Conservation (phyloP, 805 yeast genomes). For the Candida ficus region DNA sequence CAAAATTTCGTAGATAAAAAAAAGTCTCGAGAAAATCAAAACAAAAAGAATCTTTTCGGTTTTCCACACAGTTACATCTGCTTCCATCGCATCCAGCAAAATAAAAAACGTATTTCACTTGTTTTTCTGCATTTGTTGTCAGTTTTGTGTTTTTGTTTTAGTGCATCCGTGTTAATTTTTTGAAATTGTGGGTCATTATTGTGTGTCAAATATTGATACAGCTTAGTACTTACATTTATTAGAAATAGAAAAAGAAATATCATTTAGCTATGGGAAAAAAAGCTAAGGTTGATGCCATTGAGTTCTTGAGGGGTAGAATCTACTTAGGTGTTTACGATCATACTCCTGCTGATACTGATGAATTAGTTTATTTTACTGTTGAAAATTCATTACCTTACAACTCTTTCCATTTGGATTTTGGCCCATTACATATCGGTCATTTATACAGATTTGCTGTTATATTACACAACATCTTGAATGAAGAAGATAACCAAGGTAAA, state of each 20-base stretch:
- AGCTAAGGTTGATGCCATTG: slow-evolving; percentile 49
- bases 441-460: slow-evolving; percentile 93
- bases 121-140: too few relatives aligned
- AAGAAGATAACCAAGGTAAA: slow-evolving; percentile 73
- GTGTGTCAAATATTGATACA: too few relatives aligned
- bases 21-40: neutral
- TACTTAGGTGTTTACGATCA: slow-evolving; percentile 87
- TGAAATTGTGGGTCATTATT: too few relatives aligned
- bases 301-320: slow-evolving; percentile 46
- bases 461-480: slow-evolving; percentile 86
- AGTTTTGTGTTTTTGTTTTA: too few relatives aligned
- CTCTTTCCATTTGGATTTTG: slow-evolving; percentile 94
- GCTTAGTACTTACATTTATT: too few relatives aligned
- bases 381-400: slow-evolving; percentile 91
- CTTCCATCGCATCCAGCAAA: too few relatives aligned
- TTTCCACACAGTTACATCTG: too few relatives aligned
- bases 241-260: too few relatives aligned
- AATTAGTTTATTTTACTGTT: slow-evolving; percentile 80
- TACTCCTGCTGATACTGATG: slow-evolving; percentile 70
- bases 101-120: too few relatives aligned
- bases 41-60: too few relatives aligned
- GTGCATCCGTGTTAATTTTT: too few relatives aligned
- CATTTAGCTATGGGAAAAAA: slow-evolving; percentile 42
- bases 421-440: slow-evolving; percentile 92
- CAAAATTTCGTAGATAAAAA: neutral